Evolutionary conservation across 2,329 filamentous ascomycete species (phyloP), one percentile per base, ranked within the genome.

Genomic region (Simplicillium sp.): DNA sequence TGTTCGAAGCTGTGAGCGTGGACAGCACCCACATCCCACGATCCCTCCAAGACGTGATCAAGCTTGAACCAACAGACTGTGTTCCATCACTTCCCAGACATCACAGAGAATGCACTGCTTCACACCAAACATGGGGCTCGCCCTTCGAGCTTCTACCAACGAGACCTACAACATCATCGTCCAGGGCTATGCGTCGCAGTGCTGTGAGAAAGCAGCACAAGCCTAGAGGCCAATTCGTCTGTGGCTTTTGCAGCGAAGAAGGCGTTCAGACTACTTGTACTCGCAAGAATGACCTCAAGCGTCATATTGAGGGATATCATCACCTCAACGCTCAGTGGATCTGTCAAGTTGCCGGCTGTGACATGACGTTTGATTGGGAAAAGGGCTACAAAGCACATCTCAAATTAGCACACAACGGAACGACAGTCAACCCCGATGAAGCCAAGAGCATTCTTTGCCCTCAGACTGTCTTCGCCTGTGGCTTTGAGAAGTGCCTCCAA

Each of bases 271-370:
- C 66, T 48, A 65, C 64, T 4, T 68, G 65, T 45, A 66, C 64
- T 6, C 62, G 67, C 11, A 67, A 68, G 46, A 68, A 69, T 44
- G 68, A 71, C 42, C 53, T 71, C 37, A 70, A 70, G 48, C 62
- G 68, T 11, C 68, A 71, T 40, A 67, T 71, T 29, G 64, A 68
- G 41, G 61, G 68, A 44, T 69, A 68, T 39, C 68, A 71, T 48
- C 64, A 66, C 44, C 65, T 60, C 42, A 64, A 71, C 41, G 61
- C 65, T 3, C 62, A 68, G 43, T 71, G 65, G 65, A 58, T 60
- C 37, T 71, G 68, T 44, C 59, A 63, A 4, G 61, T 68, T 38
- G 60, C 58, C 1, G 64, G 61, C 16, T 71, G 68, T 47, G 52
- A 54, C 32, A 61, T 63, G 58, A 59, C 65, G 7, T 70, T 68